These are phyloP conservation scores for Eleusine indica DNA, from an alignment of 176 grass and related monocot species.

Conservation along the genomic window DNA sequence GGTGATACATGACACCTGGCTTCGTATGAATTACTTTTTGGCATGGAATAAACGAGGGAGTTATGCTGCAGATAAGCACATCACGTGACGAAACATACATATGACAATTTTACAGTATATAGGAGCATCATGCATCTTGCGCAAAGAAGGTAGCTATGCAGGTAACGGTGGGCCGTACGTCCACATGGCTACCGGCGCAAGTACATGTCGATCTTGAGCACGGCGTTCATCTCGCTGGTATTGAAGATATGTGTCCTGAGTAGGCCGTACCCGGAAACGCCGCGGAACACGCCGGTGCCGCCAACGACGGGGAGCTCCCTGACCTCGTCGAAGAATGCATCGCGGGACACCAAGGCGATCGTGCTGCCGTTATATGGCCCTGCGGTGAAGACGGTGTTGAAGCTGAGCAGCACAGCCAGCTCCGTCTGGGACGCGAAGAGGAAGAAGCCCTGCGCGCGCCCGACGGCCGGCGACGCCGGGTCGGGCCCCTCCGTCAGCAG, in stretches of 20 bases:
- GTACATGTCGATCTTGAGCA: slow-evolving; percentile 60
- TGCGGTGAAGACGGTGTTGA: slow-evolving; percentile 45
- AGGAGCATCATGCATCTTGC: too few species aligned
- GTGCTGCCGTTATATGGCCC: slow-evolving; percentile 58
- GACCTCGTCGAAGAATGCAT: slow-evolving; percentile 34
- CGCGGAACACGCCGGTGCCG: slow-evolving; percentile 47
- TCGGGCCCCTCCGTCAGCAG: slow-evolving; percentile 47
- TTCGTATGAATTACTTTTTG: too few species aligned
- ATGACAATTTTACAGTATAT: too few species aligned
- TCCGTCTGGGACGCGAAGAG: slow-evolving; percentile 29
- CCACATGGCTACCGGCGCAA: not conserved
- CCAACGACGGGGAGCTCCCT: slow-evolving; percentile 64
- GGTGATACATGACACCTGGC: too few species aligned
- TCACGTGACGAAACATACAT: too few species aligned
- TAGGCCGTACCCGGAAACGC: slow-evolving; percentile 41
- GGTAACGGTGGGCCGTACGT: not conserved
- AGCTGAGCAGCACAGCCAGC: slow-evolving; percentile 35
- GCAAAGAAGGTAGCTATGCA: too few species aligned
- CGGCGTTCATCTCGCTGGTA: slow-evolving; percentile 18
- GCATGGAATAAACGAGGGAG: too few species aligned
- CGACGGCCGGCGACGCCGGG: slow-evolving; percentile 34
- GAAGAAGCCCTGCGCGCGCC: slow-evolving; percentile 61
- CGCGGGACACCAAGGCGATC: slow-evolving; percentile 45
- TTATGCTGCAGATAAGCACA: too few species aligned
- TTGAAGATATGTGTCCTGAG: slow-evolving; percentile 36